Evolutionary conservation across 1,139 yeast species (phyloP), one percentile per base, ranked within the genome.

Genomic region (Magnusiomyces paraingens): DNA sequence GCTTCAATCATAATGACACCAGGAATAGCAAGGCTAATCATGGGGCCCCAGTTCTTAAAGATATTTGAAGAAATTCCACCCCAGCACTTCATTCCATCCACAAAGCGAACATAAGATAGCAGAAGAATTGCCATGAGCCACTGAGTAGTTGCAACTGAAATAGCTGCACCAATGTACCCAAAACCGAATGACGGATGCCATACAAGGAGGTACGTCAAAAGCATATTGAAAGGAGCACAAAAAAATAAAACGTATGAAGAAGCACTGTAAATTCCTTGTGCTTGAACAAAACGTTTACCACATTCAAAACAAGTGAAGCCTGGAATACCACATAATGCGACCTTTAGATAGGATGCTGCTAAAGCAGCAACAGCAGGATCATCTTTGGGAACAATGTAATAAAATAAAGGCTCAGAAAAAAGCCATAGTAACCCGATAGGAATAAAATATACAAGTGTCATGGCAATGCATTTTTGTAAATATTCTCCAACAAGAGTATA

Each of bases 261-360:
- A 0, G 96, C 96, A 64, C 86, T 93, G 73, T 88, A 89, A 21
- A 89, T 85, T 4, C 95, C 95, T 67, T 89, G 96, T 0, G 95
- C 91, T 69, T 89, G 96, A 55, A 88, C 71, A 64, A 81, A 89
- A 58, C 95, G 74, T 65, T 89, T 89, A 35, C 86, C 80, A 63
- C 83, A 82, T 66, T 89, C 96, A 69, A 89, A 89, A 42, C 84
- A 70, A 35, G 88, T 85, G 66, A 86, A 88, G 0, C 87, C 90
- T 0, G 96, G 96, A 0, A 87, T 91, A 4, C 95, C 95, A 12
- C 81, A 64, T 3, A 84, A 77, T 60, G 86, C 72, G 3, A 84
- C 75, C 57, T 86, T 73, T 52, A 90, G 73, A 65, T 85, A 89
- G 47, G 70, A 66, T 44, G 84, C 75, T 0, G 96, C 84, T 49